Percentiles rank a stretch among this genome's conserved stretches.
phyloP scores from a whole-genome alignment of 768 basidiomycete genomes.

The Gelatoporia subvermispora region DNA sequence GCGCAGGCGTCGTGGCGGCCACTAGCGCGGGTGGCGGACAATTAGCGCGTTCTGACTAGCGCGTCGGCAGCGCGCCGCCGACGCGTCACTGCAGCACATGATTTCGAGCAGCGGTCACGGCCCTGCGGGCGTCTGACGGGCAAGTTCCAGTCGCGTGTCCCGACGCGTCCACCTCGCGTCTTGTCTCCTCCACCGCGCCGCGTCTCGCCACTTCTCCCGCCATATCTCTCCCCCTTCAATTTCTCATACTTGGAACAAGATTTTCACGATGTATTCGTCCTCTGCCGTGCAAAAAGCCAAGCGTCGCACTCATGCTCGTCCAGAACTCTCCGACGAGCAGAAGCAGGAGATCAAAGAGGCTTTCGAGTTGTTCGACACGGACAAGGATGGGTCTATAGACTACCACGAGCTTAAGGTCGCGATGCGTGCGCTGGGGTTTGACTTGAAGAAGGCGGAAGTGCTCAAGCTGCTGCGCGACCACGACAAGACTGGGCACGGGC shows the following conservation, averaged over 20 bases:
- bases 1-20: too few relatives aligned
- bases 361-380: conserved; percentile 97
- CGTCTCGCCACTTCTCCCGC: not conserved
- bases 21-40: too few relatives aligned
- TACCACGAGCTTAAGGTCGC: conserved; percentile 99
- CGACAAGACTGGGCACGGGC: conserved; percentile 72
- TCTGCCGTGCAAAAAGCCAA: conserved; percentile 70
- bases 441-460: conserved; percentile 97
- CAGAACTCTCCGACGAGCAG: conserved; percentile 83
- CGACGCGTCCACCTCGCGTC: not conserved
- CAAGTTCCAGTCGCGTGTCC: not conserved
- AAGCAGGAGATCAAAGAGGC: conserved; percentile 98
- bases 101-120: too few relatives aligned
- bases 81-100: too few relatives aligned
- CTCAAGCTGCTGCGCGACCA: conserved; percentile 90
- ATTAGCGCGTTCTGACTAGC: not conserved
- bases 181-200: not conserved
- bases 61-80: too few relatives aligned
- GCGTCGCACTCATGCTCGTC: conserved; percentile 67
- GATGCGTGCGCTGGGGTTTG: conserved; percentile 96
- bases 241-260: too few relatives aligned
- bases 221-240: not conserved
- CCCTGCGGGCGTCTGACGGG: too few relatives aligned
- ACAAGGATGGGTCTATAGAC: conserved; percentile 94
- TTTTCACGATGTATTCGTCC: conserved; percentile 30